Percentiles rank a stretch among this genome's conserved stretches.
Conservation (phyloP, 805 yeast species). For the Huiozyma sinensis region DNA sequence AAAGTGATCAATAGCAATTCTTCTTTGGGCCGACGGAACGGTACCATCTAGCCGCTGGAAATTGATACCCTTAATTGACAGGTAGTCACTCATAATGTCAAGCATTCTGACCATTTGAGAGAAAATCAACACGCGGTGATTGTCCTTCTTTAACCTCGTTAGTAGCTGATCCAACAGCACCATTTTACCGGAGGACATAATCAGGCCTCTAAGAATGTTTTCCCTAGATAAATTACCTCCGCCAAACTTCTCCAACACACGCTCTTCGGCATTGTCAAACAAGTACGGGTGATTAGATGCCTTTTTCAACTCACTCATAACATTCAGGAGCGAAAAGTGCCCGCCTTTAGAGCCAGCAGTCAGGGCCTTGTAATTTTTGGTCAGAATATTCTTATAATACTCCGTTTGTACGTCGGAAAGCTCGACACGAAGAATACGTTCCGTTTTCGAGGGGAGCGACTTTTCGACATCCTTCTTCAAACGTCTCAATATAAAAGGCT, state of each 20-base stretch:
- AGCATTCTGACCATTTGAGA: conserved; percentile 96
- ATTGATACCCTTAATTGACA: conserved; percentile 73
- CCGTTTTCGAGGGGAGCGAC: conserved; percentile 90
- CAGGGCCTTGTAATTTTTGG: conserved; percentile 85
- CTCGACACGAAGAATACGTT: conserved; percentile 89
- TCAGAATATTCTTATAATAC: conserved; percentile 85
- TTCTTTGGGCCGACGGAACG: conserved; percentile 83
- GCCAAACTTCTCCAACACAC: conserved; percentile 59
- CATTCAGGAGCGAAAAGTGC: conserved; percentile 75
- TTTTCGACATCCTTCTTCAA: conserved; percentile 96
- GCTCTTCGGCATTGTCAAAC: conserved; percentile 85
- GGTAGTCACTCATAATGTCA: conserved; percentile 89
- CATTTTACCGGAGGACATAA: conserved; percentile 98
- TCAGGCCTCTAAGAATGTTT: conserved; percentile 74
- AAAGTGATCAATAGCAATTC: conserved; percentile 92
- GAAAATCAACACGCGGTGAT: conserved; percentile 90
- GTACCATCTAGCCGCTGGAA: conserved; percentile 97
- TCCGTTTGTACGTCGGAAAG: conserved; percentile 90
- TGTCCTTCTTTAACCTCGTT: conserved; percentile 78
- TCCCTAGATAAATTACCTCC: conserved; percentile 55
- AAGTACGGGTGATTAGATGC: conserved; percentile 96
- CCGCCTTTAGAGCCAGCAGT: conserved; percentile 71
- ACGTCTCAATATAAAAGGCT: conserved; percentile 87
- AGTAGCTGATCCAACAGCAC: conserved; percentile 84
- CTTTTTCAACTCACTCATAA: conserved; percentile 92